phyloP scores from a whole-genome alignment of 352 stramenopile genomes.

The Aphanomyces astaci region DNA sequence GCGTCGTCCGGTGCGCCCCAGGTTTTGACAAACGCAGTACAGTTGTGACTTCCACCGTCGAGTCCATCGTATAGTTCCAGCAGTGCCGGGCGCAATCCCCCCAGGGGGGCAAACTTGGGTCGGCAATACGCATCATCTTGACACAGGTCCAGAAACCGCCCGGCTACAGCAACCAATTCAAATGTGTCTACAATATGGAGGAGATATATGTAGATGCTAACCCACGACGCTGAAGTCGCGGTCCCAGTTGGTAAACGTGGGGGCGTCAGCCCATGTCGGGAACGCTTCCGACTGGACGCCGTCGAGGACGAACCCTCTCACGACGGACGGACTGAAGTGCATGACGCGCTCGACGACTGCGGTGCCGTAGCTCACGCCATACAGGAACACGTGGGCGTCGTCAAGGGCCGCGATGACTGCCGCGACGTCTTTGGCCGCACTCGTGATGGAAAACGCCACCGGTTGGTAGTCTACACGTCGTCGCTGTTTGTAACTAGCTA shows the following conservation, averaged over 20 bases:
- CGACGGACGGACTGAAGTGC: not conserved
- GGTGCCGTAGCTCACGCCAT: conserved; percentile 11
- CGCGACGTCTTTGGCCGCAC: conserved; percentile 32
- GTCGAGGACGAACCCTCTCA: not conserved
- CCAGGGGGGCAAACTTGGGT: conserved; percentile 17
- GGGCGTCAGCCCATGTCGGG: not conserved
- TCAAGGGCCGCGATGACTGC: conserved; percentile 25
- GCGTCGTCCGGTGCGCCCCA: not conserved
- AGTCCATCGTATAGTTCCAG: not conserved
- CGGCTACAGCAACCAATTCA: conserved; percentile 29
- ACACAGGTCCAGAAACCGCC: conserved; percentile 30
- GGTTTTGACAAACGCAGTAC: not conserved
- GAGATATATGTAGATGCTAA: no score
- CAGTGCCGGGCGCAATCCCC: not conserved
- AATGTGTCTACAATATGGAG: no score
- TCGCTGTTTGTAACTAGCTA: no score
- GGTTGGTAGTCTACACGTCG: conserved; percentile 35
- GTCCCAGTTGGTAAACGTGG: not conserved
- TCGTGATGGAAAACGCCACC: conserved; percentile 36
- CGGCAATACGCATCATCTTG: conserved; percentile 23
- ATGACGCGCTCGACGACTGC: not conserved
- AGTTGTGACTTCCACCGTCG: not conserved
- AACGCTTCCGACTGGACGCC: conserved; percentile 5
- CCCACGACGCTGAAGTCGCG: not conserved
- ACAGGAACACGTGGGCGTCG: not conserved